Conservation (phyloP, 768 basidiomycete genomes). For the Infundibulicybe gibba region DNA sequence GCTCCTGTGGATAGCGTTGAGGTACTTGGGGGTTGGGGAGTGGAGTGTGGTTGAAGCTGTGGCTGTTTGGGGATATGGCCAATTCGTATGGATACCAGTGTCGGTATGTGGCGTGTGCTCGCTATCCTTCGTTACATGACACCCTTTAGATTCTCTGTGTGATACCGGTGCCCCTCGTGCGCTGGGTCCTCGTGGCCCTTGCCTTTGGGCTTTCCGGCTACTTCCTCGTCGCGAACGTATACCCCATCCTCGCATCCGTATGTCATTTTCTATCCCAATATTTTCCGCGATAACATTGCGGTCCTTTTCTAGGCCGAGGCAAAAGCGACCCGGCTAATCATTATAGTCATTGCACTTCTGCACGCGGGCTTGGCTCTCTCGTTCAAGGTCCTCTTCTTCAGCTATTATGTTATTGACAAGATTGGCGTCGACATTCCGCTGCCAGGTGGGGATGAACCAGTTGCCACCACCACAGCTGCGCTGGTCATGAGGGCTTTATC, state of each 20-base stretch:
- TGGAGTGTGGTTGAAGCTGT: constrained; percentile 87
- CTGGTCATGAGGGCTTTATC: constrained; percentile 9
- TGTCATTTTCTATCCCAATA: constrained; percentile 20
- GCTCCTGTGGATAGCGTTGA: constrained; percentile 77
- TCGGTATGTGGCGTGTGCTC: constrained; percentile 46
- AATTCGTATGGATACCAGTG: constrained; percentile 88
- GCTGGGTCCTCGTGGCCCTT: constrained; percentile 74
- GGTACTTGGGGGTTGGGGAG: constrained; percentile 85
- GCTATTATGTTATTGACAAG: constrained; percentile 44
- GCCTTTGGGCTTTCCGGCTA: constrained; percentile 82
- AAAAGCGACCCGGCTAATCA: constrained; percentile 80
- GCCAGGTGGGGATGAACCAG: constrained; percentile 34
- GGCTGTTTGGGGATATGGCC: constrained; percentile 76
- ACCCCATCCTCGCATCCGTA: constrained; percentile 85
- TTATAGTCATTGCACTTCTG: constrained; percentile 68
- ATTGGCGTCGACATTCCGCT: constrained; percentile 38
- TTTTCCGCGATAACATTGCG: background rate
- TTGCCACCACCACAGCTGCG: constrained; percentile 18
- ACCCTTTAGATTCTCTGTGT: constrained; percentile 70
- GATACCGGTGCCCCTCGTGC: constrained; percentile 75
- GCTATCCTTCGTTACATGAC: background rate
- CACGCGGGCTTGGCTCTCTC: constrained; percentile 81
- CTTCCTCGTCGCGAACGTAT: constrained; percentile 83
- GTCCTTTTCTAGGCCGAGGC: constrained; percentile 66
- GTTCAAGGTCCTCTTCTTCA: constrained; percentile 77